A percentile compares a stretch with the other conserved stretches of the same genome.
These are phyloP conservation scores for Brassica napus DNA, from an alignment of 345 rosid species.

Conservation along the genomic window Da-Ae NC_063442.1:42331001-42331500, in stretches of 20 bases:
- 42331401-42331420: too few relatives aligned
- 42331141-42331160: conserved; percentile 10
- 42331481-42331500: conserved; percentile 15
- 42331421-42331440: neutral
- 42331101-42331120: conserved; percentile 3
- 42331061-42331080: neutral
- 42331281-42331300: conserved; percentile 4
- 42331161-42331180: conserved; percentile 4
- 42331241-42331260: neutral
- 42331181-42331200: neutral
- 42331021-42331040: conserved; percentile 7
- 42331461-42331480: neutral
- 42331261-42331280: neutral
- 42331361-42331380: neutral
- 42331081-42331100: neutral
- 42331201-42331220: neutral
- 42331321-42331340: conserved; percentile 1
- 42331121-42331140: neutral
- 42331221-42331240: neutral
- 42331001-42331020: conserved; percentile 8
- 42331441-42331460: neutral
- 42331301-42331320: neutral
- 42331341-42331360: conserved; percentile 2
- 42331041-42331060: neutral
- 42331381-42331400: neutral